Percentiles rank a stretch among this genome's conserved stretches.
Conservation (phyloP, 202 grass and related monocot genomes). For the Tripidium arundinaceum region DNA sequence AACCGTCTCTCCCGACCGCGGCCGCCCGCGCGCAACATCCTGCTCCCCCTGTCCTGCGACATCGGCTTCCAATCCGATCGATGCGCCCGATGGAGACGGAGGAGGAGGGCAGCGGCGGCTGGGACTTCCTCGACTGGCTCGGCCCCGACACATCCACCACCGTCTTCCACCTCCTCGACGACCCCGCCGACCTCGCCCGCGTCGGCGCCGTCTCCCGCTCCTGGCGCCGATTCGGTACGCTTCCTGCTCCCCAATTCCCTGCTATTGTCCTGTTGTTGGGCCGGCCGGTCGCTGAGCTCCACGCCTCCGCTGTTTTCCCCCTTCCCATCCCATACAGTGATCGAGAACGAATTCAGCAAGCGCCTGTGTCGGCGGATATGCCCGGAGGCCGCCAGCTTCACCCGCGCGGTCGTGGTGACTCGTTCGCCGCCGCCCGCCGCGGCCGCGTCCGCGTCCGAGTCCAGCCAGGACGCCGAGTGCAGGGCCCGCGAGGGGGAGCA, state of each 20-base stretch:
- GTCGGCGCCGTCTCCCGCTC: constrained; percentile 51
- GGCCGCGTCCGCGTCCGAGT: constrained; percentile 1
- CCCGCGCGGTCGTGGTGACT: constrained; percentile 35
- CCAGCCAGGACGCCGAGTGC: constrained; percentile 31
- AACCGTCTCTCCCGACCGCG: not conserved
- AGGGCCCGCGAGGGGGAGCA: constrained; percentile 34
- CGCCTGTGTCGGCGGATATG: constrained; percentile 49
- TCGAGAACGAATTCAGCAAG: constrained; percentile 55
- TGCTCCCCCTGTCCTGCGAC: not conserved
- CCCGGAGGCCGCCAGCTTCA: constrained; percentile 58
- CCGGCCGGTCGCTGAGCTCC: not conserved
- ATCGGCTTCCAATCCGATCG: not conserved
- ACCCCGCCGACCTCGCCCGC: constrained; percentile 69
- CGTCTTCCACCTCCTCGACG: constrained; percentile 42
- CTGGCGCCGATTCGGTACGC: constrained; percentile 71
- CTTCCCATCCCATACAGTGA: constrained; percentile 31
- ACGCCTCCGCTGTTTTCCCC: not conserved
- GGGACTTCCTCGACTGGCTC: constrained; percentile 57
- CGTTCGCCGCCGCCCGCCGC: not conserved
- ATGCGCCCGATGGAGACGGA: constrained; percentile 25
- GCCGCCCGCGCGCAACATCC: not conserved
- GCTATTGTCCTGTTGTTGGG: fast-evolving
- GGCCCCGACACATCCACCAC: constrained; percentile 50
- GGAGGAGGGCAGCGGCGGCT: not conserved
- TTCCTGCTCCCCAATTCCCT: not conserved